phyloP scores from a whole-genome alignment of 805 yeast species.

The Zygotorulaspora sp. region DNA sequence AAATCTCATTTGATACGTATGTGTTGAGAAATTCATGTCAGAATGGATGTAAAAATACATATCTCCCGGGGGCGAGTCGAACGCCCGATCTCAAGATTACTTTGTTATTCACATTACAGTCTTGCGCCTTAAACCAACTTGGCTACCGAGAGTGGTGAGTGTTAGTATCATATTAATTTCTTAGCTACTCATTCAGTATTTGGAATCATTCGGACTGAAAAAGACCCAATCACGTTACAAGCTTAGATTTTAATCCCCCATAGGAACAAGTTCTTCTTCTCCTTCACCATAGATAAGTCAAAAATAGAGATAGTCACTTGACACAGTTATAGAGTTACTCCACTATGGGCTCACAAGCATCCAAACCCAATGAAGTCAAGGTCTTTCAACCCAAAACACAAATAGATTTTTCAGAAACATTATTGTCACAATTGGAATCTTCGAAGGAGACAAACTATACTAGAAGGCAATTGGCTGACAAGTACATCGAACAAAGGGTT shows the following conservation, averaged over 20 bases:
- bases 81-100: slow-evolving; percentile 40
- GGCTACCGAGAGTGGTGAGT: slow-evolving; percentile 32
- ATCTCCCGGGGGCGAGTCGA: slow-evolving; percentile 41
- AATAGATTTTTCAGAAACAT: slow-evolving; percentile 60
- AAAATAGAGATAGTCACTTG: no score
- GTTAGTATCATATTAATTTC: background rate
- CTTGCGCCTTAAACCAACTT: slow-evolving; percentile 38
- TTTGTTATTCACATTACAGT: slow-evolving; percentile 30
- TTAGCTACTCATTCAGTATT: background rate
- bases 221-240: background rate
- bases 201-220: no score
- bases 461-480: slow-evolving; percentile 63
- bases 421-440: slow-evolving; percentile 57
- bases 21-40: slow-evolving; percentile 18
- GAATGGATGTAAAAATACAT: no score
- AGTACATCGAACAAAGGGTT: slow-evolving; percentile 62
- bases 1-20: background rate
- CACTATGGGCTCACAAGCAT: slow-evolving; percentile 56
- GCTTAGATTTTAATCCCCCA: background rate
- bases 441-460: slow-evolving; percentile 66
- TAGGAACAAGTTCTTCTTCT: background rate
- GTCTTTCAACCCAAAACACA: slow-evolving; percentile 65
- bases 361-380: slow-evolving; percentile 57
- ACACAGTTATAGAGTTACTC: no score
- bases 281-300: background rate